phyloP scores from a whole-genome alignment of 1,284 basidiomycete species.

The Rhodotorula sp. region DNA sequence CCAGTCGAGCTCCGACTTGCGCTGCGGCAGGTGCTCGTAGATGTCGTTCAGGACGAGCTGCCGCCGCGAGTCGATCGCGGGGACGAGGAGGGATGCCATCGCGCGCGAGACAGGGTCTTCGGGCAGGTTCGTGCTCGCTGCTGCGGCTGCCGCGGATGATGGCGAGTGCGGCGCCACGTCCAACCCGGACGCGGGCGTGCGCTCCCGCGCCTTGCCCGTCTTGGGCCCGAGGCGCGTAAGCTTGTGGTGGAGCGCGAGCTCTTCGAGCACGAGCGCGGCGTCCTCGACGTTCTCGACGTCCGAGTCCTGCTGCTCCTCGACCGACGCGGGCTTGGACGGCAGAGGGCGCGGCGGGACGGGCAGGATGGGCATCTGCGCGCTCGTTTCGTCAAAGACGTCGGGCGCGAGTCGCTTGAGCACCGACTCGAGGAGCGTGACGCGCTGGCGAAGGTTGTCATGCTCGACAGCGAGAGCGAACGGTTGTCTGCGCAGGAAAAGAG shows the following conservation, averaged over 20 bases:
- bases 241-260: slow-evolving; percentile 1
- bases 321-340: neutral
- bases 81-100: slow-evolving; percentile 23
- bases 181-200: neutral
- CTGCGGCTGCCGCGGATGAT: neutral
- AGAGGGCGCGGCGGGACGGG: neutral
- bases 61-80: neutral
- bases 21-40: slow-evolving; percentile 9
- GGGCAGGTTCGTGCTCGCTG: neutral
- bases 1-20: slow-evolving; percentile 23
- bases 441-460: slow-evolving; percentile 57
- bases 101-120: slow-evolving; percentile 8
- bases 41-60: slow-evolving; percentile 23
- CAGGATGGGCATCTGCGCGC: neutral
- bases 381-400: neutral
- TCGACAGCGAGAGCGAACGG: slow-evolving; percentile 61
- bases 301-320: neutral
- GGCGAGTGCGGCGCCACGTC: neutral
- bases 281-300: slow-evolving; percentile 16
- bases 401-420: slow-evolving; percentile 27
- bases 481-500: slow-evolving; percentile 47
- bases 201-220: neutral
- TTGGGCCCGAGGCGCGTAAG: slow-evolving; percentile 4
- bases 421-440: slow-evolving; percentile 38
- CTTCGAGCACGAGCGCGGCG: slow-evolving; percentile 24